These are phyloP conservation scores for Sphaerulina musiva DNA, from an alignment of 2,329 filamentous ascomycete species.

Conservation along the genomic window DNA sequence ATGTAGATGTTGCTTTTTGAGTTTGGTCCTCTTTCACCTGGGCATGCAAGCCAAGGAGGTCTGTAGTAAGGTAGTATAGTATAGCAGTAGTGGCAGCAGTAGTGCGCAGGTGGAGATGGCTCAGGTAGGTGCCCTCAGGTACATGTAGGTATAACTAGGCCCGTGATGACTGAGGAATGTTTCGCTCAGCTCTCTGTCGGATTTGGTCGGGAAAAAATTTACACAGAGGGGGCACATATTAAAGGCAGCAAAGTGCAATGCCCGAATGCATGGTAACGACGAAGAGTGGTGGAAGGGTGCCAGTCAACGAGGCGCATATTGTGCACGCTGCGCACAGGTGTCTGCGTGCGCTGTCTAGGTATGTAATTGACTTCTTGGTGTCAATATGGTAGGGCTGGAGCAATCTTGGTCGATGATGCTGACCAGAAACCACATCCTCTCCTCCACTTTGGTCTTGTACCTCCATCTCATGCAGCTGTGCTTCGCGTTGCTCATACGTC, in stretches of 20 bases:
- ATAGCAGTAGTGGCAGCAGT: neutral
- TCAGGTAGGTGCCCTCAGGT: neutral
- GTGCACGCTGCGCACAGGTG: constrained; percentile 1
- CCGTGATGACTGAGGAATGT: neutral
- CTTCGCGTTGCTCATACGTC: neutral
- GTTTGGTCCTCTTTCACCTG: constrained; percentile 1
- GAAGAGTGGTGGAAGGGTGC: constrained; percentile 1
- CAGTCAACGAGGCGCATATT: constrained; percentile 7
- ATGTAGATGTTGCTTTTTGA: constrained; percentile 1
- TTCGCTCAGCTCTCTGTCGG: neutral
- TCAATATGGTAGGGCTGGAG: constrained; percentile 8
- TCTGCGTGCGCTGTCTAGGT: neutral
- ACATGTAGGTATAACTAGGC: neutral
- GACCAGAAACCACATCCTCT: neutral
- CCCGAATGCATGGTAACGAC: neutral
- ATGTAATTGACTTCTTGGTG: neutral
- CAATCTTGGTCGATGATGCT: constrained; percentile 1
- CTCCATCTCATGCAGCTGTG: neutral
- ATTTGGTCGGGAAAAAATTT: neutral
- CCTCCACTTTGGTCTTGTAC: neutral
- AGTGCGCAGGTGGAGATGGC: neutral
- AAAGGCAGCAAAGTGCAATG: neutral
- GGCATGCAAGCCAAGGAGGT: neutral
- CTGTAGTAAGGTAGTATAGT: no score
- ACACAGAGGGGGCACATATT: neutral